Evolutionary conservation across 2,329 filamentous ascomycete species (phyloP), one percentile per base, ranked within the genome.

Genomic region (Curvularia lunata): DNA sequence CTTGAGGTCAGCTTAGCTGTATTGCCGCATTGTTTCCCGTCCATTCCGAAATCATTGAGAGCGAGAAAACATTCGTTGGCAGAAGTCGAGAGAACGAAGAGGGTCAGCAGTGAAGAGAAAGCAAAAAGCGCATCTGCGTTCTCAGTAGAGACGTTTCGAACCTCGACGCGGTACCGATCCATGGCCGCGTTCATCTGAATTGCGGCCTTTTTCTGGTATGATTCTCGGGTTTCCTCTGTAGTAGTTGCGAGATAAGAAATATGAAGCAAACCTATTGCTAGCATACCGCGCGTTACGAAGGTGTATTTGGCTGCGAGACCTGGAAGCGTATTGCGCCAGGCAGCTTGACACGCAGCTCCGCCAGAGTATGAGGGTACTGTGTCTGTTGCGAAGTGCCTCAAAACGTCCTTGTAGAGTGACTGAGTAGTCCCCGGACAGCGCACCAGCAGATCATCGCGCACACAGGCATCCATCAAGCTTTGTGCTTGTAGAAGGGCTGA

Each of bases 241-340:
- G 19, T 45, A n/a, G 18, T 45, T 12, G 52, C 47, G 70, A 71
- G 48, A 21, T 72, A 75, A 12, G 77, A 77, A 23, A 80, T 59
- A 59, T 82, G 81, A 13, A 82, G 69, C n/a, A 78, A 76, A 5
- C 78, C 70, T 10, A 81, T 54, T 2, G 80, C 78, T 7, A 82
- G 63, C 4, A 82, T 72, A 12, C 76, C 78, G 55, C 80, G 75
- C 10, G 81, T 57, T 6, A 82, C 67, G 48, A 78, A 82, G 2
- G 69, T 64, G 57, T 79, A 72, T 6, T 72, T 73, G 23, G 72
- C 69, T 3, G 75, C 76, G 16, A 79, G 52, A 38, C 64, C 56
- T 47, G 70, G 69, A 28, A 79, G 59, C 21, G 56, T 56, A n/a
- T 54, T 45, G 19, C 59, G 65, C 69, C 67, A 74, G 27, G 63